Evolutionary conservation across 495 filamentous ascomycete genomes (phyloP).

Genomic region (Penicillium coffeae): DNA sequence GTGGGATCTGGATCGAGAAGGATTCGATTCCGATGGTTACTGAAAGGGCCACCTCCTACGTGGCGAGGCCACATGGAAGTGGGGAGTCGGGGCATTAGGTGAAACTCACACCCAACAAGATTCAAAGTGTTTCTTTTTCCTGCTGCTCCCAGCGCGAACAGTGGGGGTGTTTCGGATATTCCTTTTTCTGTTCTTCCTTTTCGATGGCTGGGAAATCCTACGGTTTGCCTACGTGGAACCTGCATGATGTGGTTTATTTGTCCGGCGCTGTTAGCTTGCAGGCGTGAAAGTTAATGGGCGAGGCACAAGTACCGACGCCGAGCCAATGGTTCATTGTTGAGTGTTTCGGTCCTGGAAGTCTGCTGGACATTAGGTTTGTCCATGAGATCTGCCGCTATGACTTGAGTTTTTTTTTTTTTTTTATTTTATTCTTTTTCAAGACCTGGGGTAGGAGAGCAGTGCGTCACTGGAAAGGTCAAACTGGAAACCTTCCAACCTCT

Average conservation of each 20-base stretch:
- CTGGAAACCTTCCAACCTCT: too few relatives aligned
- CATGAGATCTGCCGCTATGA: constrained; percentile 1
- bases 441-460: not conserved
- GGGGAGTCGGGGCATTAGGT: not conserved
- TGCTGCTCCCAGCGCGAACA: too few relatives aligned
- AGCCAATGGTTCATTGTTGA: constrained; percentile 1
- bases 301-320: not conserved
- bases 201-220: not conserved
- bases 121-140: too few relatives aligned
- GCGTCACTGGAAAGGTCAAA: too few relatives aligned
- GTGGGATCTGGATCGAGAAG: too few relatives aligned
- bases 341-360: not conserved
- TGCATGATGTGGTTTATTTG: not conserved
- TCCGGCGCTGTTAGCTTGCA: not conserved
- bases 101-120: not conserved
- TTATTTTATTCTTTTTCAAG: not conserved
- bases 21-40: too few relatives aligned
- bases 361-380: not conserved
- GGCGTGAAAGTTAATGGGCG: not conserved
- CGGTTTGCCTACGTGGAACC: not conserved
- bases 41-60: too few relatives aligned
- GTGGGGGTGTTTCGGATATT: too few relatives aligned
- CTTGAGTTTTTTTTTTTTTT: not conserved
- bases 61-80: constrained; percentile 10
- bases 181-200: not conserved